Percentiles rank a stretch among this genome's conserved stretches.
These are phyloP conservation scores for Exserohilum turcica DNA, from an alignment of 2,329 filamentous ascomycete species.

Conservation along the genomic window DNA sequence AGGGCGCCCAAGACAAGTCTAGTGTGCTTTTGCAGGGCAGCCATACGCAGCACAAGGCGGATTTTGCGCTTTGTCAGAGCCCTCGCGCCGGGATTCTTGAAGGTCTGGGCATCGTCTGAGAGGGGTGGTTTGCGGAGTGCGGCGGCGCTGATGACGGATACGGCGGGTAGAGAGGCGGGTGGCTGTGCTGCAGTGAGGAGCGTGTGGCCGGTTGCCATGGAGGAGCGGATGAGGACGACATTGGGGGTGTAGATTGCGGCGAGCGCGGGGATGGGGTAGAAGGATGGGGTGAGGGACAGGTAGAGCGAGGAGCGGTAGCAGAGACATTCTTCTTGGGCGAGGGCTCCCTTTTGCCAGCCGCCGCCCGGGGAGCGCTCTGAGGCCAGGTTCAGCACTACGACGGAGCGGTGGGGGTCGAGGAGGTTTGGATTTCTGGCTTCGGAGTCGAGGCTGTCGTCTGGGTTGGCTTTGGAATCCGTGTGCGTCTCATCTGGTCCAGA, in stretches of 20 bases:
- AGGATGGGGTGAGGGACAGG: slow-evolving; percentile 52
- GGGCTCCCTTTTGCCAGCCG: slow-evolving; percentile 65
- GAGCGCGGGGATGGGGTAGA: slow-evolving; percentile 60
- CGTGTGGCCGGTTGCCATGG: slow-evolving; percentile 53
- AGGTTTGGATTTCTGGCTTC: not conserved
- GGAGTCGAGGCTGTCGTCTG: not conserved
- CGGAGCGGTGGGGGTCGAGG: slow-evolving; percentile 30
- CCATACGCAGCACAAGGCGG: slow-evolving; percentile 63
- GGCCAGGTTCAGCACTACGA: slow-evolving; percentile 71
- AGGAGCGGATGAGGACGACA: slow-evolving; percentile 63
- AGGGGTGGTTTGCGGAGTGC: slow-evolving; percentile 55
- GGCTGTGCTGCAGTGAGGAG: slow-evolving; percentile 48
- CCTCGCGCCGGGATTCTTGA: slow-evolving; percentile 48
- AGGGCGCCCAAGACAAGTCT: slow-evolving; percentile 70
- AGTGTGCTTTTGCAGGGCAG: slow-evolving; percentile 61
- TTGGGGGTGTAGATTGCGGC: slow-evolving; percentile 65
- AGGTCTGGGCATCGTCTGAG: slow-evolving; percentile 20
- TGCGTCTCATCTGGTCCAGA: too few species aligned
- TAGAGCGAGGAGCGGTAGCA: slow-evolving; percentile 66
- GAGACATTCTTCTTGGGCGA: slow-evolving; percentile 72
- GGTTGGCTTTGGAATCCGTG: not conserved
- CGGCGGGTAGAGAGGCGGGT: slow-evolving; percentile 52
- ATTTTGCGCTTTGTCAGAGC: slow-evolving; percentile 67
- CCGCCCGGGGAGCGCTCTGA: slow-evolving; percentile 64
- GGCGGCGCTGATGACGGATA: slow-evolving; percentile 66